Evolutionary conservation across 257 asterid species (phyloP).

Genomic region (Coffea canephora): DNA sequence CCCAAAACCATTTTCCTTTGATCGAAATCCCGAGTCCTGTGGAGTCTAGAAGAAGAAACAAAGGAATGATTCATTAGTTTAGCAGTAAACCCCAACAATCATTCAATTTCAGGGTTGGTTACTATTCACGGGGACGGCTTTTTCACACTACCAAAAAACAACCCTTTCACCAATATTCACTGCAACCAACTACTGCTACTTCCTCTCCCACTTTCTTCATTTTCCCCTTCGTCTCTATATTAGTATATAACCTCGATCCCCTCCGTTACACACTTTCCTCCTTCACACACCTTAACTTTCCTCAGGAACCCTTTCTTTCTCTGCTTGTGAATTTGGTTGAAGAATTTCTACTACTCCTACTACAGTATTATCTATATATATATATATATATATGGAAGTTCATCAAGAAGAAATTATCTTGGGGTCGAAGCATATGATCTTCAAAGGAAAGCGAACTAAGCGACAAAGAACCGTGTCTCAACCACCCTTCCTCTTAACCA

Average conservation of each 20-base stretch:
- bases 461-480: conserved; percentile 49
- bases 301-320: conserved; percentile 14
- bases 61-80: background rate
- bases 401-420: conserved; percentile 32
- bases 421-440: conserved; percentile 18
- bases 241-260: conserved; percentile 9
- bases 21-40: background rate
- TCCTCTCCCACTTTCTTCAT: background rate
- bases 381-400: conserved; percentile 33
- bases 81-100: background rate
- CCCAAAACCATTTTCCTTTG: no score
- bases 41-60: background rate
- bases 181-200: background rate
- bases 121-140: conserved; percentile 29
- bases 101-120: conserved; percentile 11
- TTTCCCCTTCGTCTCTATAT: no score
- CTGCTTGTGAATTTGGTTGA: background rate
- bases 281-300: conserved; percentile 2
- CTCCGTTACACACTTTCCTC: conserved; percentile 23
- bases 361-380: no score
- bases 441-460: conserved; percentile 69
- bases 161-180: conserved; percentile 25
- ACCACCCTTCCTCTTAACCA: conserved; percentile 51
- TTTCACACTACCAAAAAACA: conserved; percentile 24
- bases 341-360: background rate